phyloP scores from a whole-genome alignment of 495 filamentous ascomycete species.

The Penicillium fimorum region DNA sequence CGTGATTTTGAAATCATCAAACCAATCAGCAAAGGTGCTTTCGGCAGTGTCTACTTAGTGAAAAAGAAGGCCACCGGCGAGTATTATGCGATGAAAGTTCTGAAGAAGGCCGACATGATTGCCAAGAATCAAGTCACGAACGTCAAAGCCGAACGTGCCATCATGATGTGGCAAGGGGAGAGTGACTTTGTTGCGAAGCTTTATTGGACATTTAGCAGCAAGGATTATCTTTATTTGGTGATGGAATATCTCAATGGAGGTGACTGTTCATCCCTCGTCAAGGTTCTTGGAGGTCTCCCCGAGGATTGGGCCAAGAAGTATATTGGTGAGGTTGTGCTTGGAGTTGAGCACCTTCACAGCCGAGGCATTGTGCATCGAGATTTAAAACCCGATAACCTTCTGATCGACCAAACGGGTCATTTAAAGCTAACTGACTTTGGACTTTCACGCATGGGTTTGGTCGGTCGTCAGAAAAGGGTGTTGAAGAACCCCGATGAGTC shows the following conservation, averaged over 20 bases:
- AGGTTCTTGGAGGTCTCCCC: constrained; percentile 81
- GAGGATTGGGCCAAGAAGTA: constrained; percentile 99
- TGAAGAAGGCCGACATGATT: constrained; percentile 99
- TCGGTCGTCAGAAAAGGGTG: constrained; percentile 92
- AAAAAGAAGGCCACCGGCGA: constrained; percentile 99
- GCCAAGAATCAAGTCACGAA: constrained; percentile 99
- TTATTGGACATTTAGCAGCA: constrained; percentile 99
- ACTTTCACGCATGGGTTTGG: constrained; percentile 92
- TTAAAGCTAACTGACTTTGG: constrained; percentile 98
- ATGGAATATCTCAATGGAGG: constrained; percentile 99
- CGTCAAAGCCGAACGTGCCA: constrained; percentile 97
- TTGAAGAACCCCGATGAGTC: constrained; percentile 78
- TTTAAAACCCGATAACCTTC: constrained; percentile 93
- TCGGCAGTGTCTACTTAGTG: constrained; percentile 94
- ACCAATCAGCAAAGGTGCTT: constrained; percentile 97
- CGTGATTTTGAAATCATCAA: constrained; percentile 99
- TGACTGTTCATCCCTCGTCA: constrained; percentile 94
- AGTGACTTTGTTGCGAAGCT: constrained; percentile 98
- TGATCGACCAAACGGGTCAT: constrained; percentile 96
- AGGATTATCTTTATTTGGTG: constrained; percentile 96
- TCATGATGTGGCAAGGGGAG: constrained; percentile 99
- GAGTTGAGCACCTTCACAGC: constrained; percentile 91
- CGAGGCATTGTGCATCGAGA: constrained; percentile 95
- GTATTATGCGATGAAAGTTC: constrained; percentile 96
- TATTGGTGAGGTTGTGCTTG: constrained; percentile 89